Base-by-base conservation (phyloP, 2,329 filamentous ascomycete genomes). In the Neurospora crassa region DNA sequence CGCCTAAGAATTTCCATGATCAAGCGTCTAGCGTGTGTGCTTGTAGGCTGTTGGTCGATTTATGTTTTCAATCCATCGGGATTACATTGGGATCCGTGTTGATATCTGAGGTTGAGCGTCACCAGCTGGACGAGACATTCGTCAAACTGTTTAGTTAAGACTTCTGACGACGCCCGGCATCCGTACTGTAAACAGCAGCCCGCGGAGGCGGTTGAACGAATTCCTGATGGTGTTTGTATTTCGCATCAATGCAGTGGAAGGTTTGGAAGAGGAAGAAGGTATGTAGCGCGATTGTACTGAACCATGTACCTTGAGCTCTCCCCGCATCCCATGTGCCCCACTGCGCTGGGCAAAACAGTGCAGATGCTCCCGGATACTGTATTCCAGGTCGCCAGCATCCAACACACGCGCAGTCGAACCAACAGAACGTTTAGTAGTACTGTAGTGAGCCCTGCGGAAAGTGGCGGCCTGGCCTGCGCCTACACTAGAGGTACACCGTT, bases 401-500 rank as follows among this genome's bases (percentile, higher is more conserved):
- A 59, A 59, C 47, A 59, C 11, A 24, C 53, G 24, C 24, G 24
- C 53, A 63, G 53, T 63, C 24, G 7, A 63, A 18, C 53, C 53
- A 63, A 63, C 53, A 34, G 14, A 63, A 63, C 24, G 18, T 34
- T 5, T 63, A 5, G n/a, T n/a, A n/a, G n/a, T n/a, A n/a, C n/a
- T n/a, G n/a, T n/a, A n/a, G 20, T 63, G 67, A 73, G 74, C 73
- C 74, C 74, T 68, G 74, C 70, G 34, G 70, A 72, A 72, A 67
- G 71, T 74, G 70, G 74, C 59, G 70, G 74, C 72, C 72, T 72
- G 70, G 69, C 67, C 75, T 75, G 73, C 73, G 72, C 73, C 74
- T 40, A 40, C 37, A 11, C 29, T 74, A n/a, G n/a, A n/a, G n/a
- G n/a, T n/a, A 70, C 34, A 34, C 24, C 12, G 24, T 41, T 37